Base-by-base conservation (phyloP, 495 filamentous ascomycete species). In the Penicillium goetzii region DNA sequence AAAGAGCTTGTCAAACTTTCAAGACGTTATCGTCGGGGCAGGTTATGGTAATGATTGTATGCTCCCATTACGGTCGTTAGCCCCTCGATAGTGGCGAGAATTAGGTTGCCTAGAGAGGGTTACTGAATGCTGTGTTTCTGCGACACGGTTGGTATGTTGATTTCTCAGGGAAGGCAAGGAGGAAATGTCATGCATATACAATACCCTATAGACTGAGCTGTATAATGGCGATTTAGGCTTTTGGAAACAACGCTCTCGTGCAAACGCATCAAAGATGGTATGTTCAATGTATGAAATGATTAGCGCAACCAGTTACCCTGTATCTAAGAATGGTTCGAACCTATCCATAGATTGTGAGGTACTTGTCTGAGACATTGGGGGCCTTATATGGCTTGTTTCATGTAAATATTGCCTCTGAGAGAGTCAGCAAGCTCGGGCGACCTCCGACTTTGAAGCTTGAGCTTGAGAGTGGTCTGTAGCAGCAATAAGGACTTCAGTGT, bases 1-100 rank as follows among this genome's bases (percentile, higher is more conserved):
- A 15, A 41, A 41, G 38, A n/a, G 38, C 12, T 7, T 6, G 38
- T 17, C 41, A 11, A n/a, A 19, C 12, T 19, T 19, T 49, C 4
- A 21, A 8, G 50, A 53, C 26, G 4, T 25, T 34, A 19, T 10
- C 1, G 28, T 19, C 19, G 5, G 34, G 19, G 9, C 11, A 7
- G 12, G 2, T 26, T 10, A 11, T 30, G 28, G 25, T 23, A 30
- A 15, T 12, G 30, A 34, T 55, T 10, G 17, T 17, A 21, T 11
- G 4, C 26, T 55, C 32, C 30, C 25, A 41, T 57, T 43, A 21
- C 34, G 55, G 21, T 30, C 3, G 15, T 9, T 1, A 36, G 21
- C 69, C 67, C 69, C 69, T 69, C 64, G 59, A 45, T n/a, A 67
- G 69, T 72, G 69, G 67, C 66, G 45, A 68, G 17, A 58, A 54